A percentile compares a stretch with the other conserved stretches of the same genome.
Evolutionary conservation across 1,139 yeast species (phyloP).

Genomic region (Hanseniaspora sp.): DNA sequence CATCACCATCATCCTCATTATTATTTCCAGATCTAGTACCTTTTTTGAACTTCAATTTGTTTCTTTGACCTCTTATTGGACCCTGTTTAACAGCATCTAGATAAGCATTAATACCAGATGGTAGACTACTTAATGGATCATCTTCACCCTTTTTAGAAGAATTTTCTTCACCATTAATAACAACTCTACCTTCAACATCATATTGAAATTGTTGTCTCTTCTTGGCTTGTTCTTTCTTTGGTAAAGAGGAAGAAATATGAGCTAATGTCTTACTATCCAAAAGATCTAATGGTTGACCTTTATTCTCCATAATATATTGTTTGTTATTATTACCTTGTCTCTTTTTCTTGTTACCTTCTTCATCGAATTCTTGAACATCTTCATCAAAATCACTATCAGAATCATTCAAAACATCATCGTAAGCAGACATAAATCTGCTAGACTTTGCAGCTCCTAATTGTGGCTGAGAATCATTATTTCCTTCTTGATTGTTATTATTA

Average conservation of each 20-base stretch:
- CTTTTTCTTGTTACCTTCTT: constrained; percentile 24
- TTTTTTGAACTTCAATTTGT: constrained; percentile 76
- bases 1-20: constrained; percentile 47
- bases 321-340: constrained; percentile 29
- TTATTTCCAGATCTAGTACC: constrained; percentile 43
- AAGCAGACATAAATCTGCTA: constrained; percentile 59
- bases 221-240: constrained; percentile 41
- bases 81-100: constrained; percentile 87
- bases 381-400: constrained; percentile 33
- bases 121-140: constrained; percentile 38
- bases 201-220: constrained; percentile 42
- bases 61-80: constrained; percentile 85
- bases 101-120: constrained; percentile 73
- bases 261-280: constrained; percentile 76
- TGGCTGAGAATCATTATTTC: background rate
- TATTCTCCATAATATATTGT: constrained; percentile 66
- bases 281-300: constrained; percentile 79
- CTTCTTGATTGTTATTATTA: constrained; percentile 19
- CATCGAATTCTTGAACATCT: constrained; percentile 23
- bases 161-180: constrained; percentile 33
- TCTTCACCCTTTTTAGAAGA: constrained; percentile 24
- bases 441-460: constrained; percentile 26
- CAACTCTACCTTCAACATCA: constrained; percentile 46
- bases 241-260: constrained; percentile 77
- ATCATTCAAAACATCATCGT: constrained; percentile 58